Percentiles rank a stretch among this genome's conserved stretches.
Conservation (phyloP, 2,329 filamentous ascomycete species). For the Harringtonia aguacate region DNA sequence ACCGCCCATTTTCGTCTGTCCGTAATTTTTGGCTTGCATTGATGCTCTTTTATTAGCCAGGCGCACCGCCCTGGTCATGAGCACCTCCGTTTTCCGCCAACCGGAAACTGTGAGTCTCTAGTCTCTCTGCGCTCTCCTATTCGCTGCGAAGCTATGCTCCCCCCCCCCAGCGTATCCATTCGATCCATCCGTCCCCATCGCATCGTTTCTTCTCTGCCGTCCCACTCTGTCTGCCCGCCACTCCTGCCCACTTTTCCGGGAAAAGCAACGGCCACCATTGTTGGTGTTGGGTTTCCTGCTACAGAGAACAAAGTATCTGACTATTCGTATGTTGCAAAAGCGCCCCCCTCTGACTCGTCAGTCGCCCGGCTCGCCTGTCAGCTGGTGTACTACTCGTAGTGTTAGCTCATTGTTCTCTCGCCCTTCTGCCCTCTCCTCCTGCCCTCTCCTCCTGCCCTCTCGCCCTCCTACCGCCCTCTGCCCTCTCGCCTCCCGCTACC, state of each 20-base stretch:
- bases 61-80: not conserved
- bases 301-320: too few relatives aligned
- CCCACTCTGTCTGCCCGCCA: too few relatives aligned
- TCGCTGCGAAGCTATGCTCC: not conserved
- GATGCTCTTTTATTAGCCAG: slow-evolving; percentile 5
- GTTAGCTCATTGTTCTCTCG: too few relatives aligned
- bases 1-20: not conserved
- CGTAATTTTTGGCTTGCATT: slow-evolving; percentile 2
- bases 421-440: not conserved
- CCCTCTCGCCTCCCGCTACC: too few relatives aligned
- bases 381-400: too few relatives aligned
- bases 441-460: not conserved
- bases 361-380: too few relatives aligned
- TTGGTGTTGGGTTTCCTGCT: too few relatives aligned
- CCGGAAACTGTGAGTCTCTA: not conserved
- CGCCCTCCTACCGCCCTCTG: too few relatives aligned
- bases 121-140: not conserved
- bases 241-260: not conserved
- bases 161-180: not conserved
- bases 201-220: not conserved
- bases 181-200: not conserved
- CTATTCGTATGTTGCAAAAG: too few relatives aligned
- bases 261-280: too few relatives aligned
- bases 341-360: too few relatives aligned
- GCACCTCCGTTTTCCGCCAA: not conserved